Evolutionary conservation across 345 rosid genomes (phyloP).

Genomic region (Clarkia xantiana): DNA sequence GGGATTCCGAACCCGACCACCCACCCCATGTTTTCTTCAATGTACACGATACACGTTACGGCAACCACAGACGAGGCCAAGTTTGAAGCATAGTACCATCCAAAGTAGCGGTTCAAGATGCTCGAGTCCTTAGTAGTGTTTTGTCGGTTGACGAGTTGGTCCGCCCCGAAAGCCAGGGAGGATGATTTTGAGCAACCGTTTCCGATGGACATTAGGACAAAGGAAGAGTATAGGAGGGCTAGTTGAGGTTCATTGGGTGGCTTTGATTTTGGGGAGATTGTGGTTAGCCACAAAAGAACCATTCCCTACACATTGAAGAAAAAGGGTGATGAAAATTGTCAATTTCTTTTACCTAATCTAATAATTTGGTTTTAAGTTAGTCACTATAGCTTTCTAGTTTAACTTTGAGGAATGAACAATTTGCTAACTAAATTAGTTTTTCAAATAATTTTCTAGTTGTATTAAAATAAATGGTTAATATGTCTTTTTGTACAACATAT

Average conservation of each 20-base stretch:
- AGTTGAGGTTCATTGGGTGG: constrained; percentile 31
- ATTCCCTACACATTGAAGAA: constrained; percentile 28
- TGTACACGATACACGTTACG: constrained; percentile 14
- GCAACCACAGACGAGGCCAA: constrained; percentile 7
- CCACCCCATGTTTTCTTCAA: constrained; percentile 20
- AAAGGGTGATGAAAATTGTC: too few species aligned
- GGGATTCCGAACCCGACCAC: constrained; percentile 21
- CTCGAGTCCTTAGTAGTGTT: too few species aligned
- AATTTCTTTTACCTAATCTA: too few species aligned
- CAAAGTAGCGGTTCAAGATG: constrained; percentile 13
- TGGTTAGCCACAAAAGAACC: constrained; percentile 58
- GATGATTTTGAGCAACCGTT: constrained; percentile 18
- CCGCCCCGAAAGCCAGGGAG: constrained; percentile 19
- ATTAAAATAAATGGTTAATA: too few species aligned
- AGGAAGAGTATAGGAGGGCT: constrained; percentile 13
- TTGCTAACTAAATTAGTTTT: too few species aligned
- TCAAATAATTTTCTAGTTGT: too few species aligned
- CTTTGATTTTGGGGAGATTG: constrained; percentile 37
- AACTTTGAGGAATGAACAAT: too few species aligned
- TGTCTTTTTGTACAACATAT: too few species aligned
- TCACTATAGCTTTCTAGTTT: too few species aligned
- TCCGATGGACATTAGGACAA: constrained; percentile 20
- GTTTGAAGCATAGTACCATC: constrained; percentile 16
- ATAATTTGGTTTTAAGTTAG: too few species aligned
- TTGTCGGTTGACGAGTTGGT: constrained; percentile 12